Evolutionary conservation across 108 stramenopile genomes (phyloP).

Genomic region (Skeletonema marinoi): DNA sequence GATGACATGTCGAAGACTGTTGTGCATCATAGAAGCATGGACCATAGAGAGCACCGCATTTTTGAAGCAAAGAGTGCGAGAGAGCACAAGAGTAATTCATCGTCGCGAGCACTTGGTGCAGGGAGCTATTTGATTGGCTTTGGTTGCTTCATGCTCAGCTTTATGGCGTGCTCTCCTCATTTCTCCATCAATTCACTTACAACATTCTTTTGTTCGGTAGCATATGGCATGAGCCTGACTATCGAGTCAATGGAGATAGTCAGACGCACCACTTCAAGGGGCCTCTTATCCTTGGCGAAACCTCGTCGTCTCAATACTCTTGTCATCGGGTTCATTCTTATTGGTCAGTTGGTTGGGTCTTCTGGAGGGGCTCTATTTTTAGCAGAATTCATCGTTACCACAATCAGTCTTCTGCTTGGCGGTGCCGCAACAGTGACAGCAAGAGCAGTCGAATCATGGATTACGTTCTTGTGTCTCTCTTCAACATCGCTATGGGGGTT

Average conservation of each 20-base stretch:
- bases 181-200: slow-evolving; percentile 66
- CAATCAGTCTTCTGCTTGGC: slow-evolving; percentile 65
- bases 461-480: slow-evolving; percentile 61
- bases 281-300: slow-evolving; percentile 47
- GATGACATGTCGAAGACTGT: slow-evolving; percentile 48
- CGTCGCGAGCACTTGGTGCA: slow-evolving; percentile 15
- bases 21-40: slow-evolving; percentile 41
- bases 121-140: slow-evolving; percentile 49
- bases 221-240: slow-evolving; percentile 56
- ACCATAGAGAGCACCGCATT: slow-evolving; percentile 41
- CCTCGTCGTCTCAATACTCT: slow-evolving; percentile 49
- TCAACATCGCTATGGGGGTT: slow-evolving; percentile 68
- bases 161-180: slow-evolving; percentile 63
- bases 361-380: slow-evolving; percentile 75
- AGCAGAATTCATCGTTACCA: slow-evolving; percentile 72
- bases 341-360: slow-evolving; percentile 74
- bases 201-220: slow-evolving; percentile 53
- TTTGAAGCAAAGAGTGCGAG: background rate
- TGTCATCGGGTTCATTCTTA: slow-evolving; percentile 49
- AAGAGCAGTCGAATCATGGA: slow-evolving; percentile 66
- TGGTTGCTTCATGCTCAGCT: slow-evolving; percentile 49
- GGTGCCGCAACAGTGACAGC: slow-evolving; percentile 69
- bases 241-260: slow-evolving; percentile 65
- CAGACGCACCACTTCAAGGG: slow-evolving; percentile 26
- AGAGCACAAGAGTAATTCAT: background rate